Evolutionary conservation across 495 filamentous ascomycete genomes (phyloP), one percentile per base, ranked within the genome.

Genomic region (Trichodelitschia bisporula): DNA sequence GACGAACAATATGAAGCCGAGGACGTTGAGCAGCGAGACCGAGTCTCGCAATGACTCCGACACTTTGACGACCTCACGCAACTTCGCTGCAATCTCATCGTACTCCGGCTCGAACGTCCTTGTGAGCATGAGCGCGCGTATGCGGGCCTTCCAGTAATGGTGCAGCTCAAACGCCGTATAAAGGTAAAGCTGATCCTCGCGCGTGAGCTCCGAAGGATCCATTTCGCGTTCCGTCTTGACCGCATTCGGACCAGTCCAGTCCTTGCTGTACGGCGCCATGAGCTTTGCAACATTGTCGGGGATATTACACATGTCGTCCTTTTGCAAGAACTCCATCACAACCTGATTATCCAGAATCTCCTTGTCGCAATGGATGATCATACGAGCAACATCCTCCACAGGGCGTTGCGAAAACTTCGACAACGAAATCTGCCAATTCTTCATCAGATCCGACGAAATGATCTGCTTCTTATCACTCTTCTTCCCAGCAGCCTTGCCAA

Each of bases 71-170:
- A 97, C 66, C 27, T 84, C 66, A 36, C 67, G 66, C 34, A 97
- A 58, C 49, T 79, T 86, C 8, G 61, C 54, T 1, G 74, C 77
- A 15, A 92, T 67, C 37, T 95, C 74, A 38, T 92, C 82, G 47
- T 97, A 95, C 33, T 97, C 86, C 2, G 57, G 36, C 48, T 95
- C 84, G 43, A 67, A 92, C 15, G 64, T 78, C 39, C 75, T 68
- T 1, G 86, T 95, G 43, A 97, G 52, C 2, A 67, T 57, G 35
- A 97, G 62, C 3, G 89, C 89, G 32, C 86, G 66, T 65, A 93
- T 93, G 50, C 86, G 69, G 26, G 76, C 74, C 61, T 92, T 95
- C 86, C 86, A 97, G 52, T 97, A 97, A 50, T 97, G 89, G 36
- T 89, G 79, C 39, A 97, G 59, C 45, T 97, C 89, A 39, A 72